Conservation (phyloP, 2,329 filamentous ascomycete species). For the Colletotrichum sojae region DNA sequence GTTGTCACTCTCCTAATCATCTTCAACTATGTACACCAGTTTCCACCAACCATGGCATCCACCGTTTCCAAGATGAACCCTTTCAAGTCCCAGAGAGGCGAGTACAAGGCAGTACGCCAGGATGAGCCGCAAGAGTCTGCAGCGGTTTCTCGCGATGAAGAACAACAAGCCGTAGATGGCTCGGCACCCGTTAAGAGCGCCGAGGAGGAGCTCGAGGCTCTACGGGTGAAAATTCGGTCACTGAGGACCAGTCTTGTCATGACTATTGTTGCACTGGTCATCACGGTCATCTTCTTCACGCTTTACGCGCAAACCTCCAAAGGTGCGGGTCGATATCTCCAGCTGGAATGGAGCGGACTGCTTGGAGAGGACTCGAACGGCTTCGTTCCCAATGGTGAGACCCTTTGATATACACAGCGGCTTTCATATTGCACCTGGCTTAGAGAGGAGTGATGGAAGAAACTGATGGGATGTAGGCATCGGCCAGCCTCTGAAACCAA, state of each 20-base stretch:
- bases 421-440: too few relatives aligned
- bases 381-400: slow-evolving; percentile 25
- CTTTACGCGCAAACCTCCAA: slow-evolving; percentile 6
- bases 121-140: slow-evolving; percentile 4
- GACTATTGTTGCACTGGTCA: neutral
- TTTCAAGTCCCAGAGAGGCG: neutral
- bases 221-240: slow-evolving; percentile 22
- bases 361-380: slow-evolving; percentile 31
- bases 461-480: neutral
- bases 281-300: neutral
- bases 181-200: neutral
- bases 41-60: too few relatives aligned
- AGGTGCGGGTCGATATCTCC: neutral
- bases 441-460: neutral
- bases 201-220: slow-evolving; percentile 7
- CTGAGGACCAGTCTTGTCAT: slow-evolving; percentile 20
- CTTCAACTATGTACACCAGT: too few relatives aligned
- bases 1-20: too few relatives aligned
- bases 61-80: too few relatives aligned
- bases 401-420: too few relatives aligned
- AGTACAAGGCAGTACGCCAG: slow-evolving; percentile 19
- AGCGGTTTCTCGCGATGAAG: too few relatives aligned
- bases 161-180: too few relatives aligned
- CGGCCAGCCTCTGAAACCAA: slow-evolving; percentile 21
- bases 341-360: neutral